A percentile compares a stretch with the other conserved stretches of the same genome.
Conservation (phyloP, 1,139 yeast genomes). For the Yamadazyma epiphylla region DNA sequence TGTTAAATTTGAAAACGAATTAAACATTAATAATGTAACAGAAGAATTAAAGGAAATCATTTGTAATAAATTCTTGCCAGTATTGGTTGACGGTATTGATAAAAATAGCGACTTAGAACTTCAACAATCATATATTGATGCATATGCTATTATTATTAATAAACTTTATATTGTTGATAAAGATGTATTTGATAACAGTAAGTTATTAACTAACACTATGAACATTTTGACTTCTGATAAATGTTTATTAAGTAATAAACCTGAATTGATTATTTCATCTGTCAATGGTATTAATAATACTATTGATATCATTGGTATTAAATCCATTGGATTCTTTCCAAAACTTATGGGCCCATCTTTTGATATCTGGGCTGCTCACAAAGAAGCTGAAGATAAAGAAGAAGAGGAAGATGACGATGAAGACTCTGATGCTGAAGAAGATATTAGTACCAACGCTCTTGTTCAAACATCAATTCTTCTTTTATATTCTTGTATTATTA, state of each 20-base stretch:
- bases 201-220: conserved; percentile 47
- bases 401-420: conserved; percentile 10
- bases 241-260: conserved; percentile 49
- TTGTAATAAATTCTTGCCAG: conserved; percentile 41
- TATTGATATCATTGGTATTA: conserved; percentile 75
- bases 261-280: conserved; percentile 73
- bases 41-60: conserved; percentile 40
- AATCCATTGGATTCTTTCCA: conserved; percentile 80
- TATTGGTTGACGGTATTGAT: conserved; percentile 43
- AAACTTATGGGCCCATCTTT: conserved; percentile 77
- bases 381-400: conserved; percentile 18
- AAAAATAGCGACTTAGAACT: conserved; percentile 42
- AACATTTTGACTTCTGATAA: conserved; percentile 48
- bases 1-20: conserved; percentile 65
- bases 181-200: conserved; percentile 36
- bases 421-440: conserved; percentile 21
- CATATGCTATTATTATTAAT: conserved; percentile 58
- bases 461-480: conserved; percentile 66
- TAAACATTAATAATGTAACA: conserved; percentile 35
- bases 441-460: conserved; percentile 21
- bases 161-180: conserved; percentile 46
- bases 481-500: conserved; percentile 69
- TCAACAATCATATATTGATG: conserved; percentile 67
- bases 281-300: conserved; percentile 69
- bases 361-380: conserved; percentile 44